These are phyloP conservation scores for Starmera amethionina DNA, from an alignment of 805 yeast genomes.

Conservation along the genomic window DNA sequence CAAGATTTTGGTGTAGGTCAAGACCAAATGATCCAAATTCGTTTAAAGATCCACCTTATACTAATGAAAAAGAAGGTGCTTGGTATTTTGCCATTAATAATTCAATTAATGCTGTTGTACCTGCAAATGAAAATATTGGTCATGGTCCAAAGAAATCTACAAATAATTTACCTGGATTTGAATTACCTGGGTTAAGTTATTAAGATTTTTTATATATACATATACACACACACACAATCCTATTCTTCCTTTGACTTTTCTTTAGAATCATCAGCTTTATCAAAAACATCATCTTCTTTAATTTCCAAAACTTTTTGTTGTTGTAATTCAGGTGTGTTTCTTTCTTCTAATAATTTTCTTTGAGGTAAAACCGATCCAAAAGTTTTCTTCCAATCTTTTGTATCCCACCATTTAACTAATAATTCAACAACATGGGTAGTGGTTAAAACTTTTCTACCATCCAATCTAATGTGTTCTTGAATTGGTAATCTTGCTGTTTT, in stretches of 20 bases:
- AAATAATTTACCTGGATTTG: constrained; percentile 2
- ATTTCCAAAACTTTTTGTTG: neutral
- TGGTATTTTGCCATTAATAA: constrained; percentile 40
- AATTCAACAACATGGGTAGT: constrained; percentile 93
- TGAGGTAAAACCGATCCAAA: constrained; percentile 83
- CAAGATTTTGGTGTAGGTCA: constrained; percentile 90
- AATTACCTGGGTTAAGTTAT: constrained; percentile 9
- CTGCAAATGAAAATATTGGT: constrained; percentile 22
- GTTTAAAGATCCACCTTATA: constrained; percentile 74
- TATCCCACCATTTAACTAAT: constrained; percentile 70
- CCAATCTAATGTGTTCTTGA: constrained; percentile 69
- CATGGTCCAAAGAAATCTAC: neutral
- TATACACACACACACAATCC: neutral
- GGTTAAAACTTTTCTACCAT: constrained; percentile 84
- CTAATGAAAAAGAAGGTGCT: constrained; percentile 49
- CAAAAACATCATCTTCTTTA: neutral
- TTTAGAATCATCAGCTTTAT: neutral
- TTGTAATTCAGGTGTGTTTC: too few species aligned
- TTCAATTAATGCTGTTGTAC: constrained; percentile 23
- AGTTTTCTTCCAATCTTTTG: constrained; percentile 74
- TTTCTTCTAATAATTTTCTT: constrained; percentile 36
- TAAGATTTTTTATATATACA: neutral
- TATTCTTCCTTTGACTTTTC: neutral
- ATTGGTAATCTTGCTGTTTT: constrained; percentile 77
- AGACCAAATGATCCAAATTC: constrained; percentile 83